phyloP scores from a whole-genome alignment of 257 asterid genomes.

The Leonotis leonurus region DNA sequence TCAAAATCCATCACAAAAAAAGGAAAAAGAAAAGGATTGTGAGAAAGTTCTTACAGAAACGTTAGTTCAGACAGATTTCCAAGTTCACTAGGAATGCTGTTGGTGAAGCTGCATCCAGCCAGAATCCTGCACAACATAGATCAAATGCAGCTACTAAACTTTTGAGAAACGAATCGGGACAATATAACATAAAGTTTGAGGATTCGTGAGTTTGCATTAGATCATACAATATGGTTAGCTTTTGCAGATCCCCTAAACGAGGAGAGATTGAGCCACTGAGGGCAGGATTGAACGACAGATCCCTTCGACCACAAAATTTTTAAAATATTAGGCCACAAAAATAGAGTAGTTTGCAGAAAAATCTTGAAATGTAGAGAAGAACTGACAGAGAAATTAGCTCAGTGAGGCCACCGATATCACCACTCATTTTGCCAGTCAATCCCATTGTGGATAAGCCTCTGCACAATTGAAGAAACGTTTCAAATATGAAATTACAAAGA shows the following conservation, averaged over 20 bases:
- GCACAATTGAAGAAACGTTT: constrained; percentile 13
- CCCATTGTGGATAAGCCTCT: constrained; percentile 92
- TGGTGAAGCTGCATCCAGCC: constrained; percentile 87
- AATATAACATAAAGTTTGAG: neutral
- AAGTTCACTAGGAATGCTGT: constrained; percentile 66
- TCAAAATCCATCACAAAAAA: neutral
- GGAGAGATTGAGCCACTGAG: constrained; percentile 78
- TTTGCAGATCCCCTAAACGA: constrained; percentile 69
- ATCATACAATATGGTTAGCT: constrained; percentile 66
- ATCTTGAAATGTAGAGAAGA: neutral
- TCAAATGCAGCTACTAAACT: neutral
- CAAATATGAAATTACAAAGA: neutral
- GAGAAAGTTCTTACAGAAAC: constrained; percentile 74
- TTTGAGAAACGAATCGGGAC: neutral
- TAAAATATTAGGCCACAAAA: constrained; percentile 6
- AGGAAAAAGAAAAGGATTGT: neutral
- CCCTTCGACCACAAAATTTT: constrained; percentile 43
- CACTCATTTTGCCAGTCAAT: constrained; percentile 58
- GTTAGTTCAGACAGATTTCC: constrained; percentile 75
- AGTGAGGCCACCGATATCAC: constrained; percentile 79
- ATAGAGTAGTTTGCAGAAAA: neutral
- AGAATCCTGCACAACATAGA: constrained; percentile 53
- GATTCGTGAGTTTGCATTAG: neutral
- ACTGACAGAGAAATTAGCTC: constrained; percentile 78
- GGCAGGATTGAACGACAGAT: constrained; percentile 81